A percentile compares a stretch with the other conserved stretches of the same genome.
phyloP scores from a whole-genome alignment of 345 rosid species.

The Mallotus nudiflorus region DNA sequence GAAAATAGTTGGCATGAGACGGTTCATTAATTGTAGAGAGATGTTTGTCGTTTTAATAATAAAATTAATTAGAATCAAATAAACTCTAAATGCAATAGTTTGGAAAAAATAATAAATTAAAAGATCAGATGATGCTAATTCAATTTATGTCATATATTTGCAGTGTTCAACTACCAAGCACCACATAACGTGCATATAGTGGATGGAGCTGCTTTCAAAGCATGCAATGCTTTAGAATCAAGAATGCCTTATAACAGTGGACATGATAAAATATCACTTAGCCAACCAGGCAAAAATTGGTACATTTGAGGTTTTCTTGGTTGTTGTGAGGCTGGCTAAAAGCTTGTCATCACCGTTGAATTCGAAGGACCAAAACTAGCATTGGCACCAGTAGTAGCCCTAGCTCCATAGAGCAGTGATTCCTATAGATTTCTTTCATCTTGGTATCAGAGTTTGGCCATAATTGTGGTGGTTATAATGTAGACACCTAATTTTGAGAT shows the following conservation, averaged over 20 bases:
- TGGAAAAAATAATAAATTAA: too few relatives aligned
- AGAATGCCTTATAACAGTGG: slow-evolving; percentile 20
- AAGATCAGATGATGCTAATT: too few relatives aligned
- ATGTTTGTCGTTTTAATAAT: too few relatives aligned
- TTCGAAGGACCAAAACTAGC: not conserved
- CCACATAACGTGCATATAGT: slow-evolving; percentile 43
- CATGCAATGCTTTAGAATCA: slow-evolving; percentile 19
- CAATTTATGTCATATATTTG: not conserved
- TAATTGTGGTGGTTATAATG: not conserved
- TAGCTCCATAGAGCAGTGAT: not conserved
- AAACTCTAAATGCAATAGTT: too few relatives aligned
- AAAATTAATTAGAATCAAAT: too few relatives aligned
- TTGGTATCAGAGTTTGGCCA: not conserved
- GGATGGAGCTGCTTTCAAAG: slow-evolving; percentile 26
- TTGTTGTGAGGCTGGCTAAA: slow-evolving; percentile 43
- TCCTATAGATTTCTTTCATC: not conserved
- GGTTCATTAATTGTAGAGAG: too few relatives aligned
- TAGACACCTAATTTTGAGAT: too few relatives aligned
- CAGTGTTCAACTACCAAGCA: slow-evolving; percentile 38
- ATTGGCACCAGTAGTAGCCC: too few relatives aligned
- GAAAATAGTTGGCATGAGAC: too few relatives aligned
- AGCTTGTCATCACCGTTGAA: slow-evolving; percentile 40
- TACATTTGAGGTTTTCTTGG: slow-evolving; percentile 39
- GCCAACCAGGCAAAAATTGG: slow-evolving; percentile 39
- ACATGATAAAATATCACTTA: slow-evolving; percentile 34